phyloP scores from a whole-genome alignment of 306 rosid genomes.

The Fragaria nilgerrensis region DNA sequence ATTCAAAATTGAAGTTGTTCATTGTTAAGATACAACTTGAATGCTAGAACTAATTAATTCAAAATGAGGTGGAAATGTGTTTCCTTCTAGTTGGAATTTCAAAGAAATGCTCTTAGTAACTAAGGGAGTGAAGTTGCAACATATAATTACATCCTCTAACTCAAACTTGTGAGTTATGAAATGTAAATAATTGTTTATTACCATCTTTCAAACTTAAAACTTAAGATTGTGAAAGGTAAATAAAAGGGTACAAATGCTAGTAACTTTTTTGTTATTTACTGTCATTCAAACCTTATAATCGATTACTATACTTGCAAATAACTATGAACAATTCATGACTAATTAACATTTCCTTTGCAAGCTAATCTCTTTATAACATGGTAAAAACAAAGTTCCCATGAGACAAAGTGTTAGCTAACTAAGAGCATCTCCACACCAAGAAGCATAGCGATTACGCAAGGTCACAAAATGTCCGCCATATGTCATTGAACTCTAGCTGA shows the following conservation, averaged over 20 bases:
- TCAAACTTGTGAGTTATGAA: neutral
- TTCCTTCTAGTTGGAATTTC: neutral
- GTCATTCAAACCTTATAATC: neutral
- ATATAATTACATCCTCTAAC: neutral
- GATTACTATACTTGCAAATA: neutral
- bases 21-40: slow-evolving; percentile 11
- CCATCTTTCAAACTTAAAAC: neutral
- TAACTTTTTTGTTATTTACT: neutral
- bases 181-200: neutral
- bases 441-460: neutral
- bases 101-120: neutral
- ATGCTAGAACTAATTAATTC: neutral
- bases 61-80: neutral
- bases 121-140: neutral
- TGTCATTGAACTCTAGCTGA: slow-evolving; percentile 3
- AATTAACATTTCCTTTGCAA: neutral
- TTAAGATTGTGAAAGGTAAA: neutral
- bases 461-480: slow-evolving; percentile 32
- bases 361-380: neutral
- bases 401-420: neutral
- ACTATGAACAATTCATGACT: neutral
- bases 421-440: neutral
- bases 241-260: neutral
- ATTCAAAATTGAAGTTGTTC: neutral
- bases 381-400: neutral